Evolutionary conservation across 2,329 filamentous ascomycete genomes (phyloP), one percentile per base, ranked within the genome.

Genomic region (Talaromyces sp.): DNA sequence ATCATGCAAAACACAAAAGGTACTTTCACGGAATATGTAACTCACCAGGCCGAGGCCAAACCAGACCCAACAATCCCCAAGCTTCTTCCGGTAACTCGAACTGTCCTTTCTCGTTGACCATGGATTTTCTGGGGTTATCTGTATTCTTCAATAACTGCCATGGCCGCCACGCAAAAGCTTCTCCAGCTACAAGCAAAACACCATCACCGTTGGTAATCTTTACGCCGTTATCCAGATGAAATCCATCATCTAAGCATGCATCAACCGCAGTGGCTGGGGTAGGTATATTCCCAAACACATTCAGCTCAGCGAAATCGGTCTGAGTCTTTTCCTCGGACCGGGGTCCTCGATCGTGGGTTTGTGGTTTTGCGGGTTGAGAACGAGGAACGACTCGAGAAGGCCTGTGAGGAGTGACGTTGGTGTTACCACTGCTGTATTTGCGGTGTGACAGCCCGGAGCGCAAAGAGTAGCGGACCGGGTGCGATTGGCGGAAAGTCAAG

Each of bases 31-130:
- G 9, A 31, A 31, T 37, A 37, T 15, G 48, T 39, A 61, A 78
- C 84, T 61, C 77, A 95, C 91, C 91, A 67, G 93, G 93, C 71
- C 93, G 87, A 59, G 93, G 93, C 88, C 89, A 96, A 25, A 96
- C 77, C 61, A 93, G 65, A 52, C 86, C 84, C 70, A 97, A 77
- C 43, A 95, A 65, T 2, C 88, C 89, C 81, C 93, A 92, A 13
- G 83, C 84, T 61, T 84, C 82, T 57, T 83, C 78, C 4, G 81
- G 79, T 28, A 94, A 80, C 65, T 96, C 89, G 79, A 89, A 92
- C 71, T 95, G 89, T 0, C 91, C 89, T 73, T 88, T 91, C 48
- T 72, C 75, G 73, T 96, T 96, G 57, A 88, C 69, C 66, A 96
- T 72, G 46, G 57, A 63, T 31, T 61, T 65, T 68, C 75, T 67